A percentile compares a stretch with the other conserved stretches of the same genome.
Conservation (phyloP, 139 green algal genomes). For the Chlorella sorokiniana region DNA sequence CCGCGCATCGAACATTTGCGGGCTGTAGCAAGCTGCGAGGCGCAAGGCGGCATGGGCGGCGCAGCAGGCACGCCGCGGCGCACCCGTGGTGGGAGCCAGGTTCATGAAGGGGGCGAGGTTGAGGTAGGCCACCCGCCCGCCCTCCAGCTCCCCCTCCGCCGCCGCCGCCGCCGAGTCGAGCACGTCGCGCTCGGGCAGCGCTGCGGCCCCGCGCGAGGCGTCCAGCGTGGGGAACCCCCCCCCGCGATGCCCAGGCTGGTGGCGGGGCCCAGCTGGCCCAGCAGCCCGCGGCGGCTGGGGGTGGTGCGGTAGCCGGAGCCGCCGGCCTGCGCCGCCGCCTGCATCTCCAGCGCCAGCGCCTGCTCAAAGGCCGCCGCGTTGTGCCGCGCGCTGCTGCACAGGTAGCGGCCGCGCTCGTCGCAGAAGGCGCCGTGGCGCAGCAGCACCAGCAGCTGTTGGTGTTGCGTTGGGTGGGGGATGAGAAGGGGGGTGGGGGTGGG, state of each 20-base stretch:
- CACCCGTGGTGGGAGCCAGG: conserved; percentile 63
- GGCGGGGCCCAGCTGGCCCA: conserved; percentile 13
- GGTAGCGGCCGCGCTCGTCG: conserved; percentile 33
- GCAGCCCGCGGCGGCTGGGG: not conserved
- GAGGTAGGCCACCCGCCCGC: conserved; percentile 52
- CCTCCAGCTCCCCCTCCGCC: not conserved
- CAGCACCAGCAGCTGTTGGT: conserved; percentile 15
- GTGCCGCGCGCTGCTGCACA: conserved; percentile 45
- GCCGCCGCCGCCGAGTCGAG: conserved; percentile 4
- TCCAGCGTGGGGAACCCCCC: conserved; percentile 2
- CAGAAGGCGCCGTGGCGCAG: conserved; percentile 43
- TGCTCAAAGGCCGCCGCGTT: conserved; percentile 10
- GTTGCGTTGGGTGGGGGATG: not conserved
- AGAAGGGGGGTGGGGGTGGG: not conserved
- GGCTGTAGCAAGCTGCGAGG: no score
- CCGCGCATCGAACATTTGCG: no score
- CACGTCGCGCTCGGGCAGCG: not conserved
- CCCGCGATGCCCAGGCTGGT: conserved; percentile 1
- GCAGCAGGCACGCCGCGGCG: not conserved
- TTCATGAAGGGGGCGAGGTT: conserved; percentile 88
- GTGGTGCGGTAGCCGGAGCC: conserved; percentile 4
- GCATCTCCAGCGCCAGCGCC: conserved; percentile 30
- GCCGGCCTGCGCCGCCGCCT: conserved; percentile 25
- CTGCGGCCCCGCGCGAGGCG: no score
- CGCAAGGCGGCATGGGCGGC: no score